These are phyloP conservation scores for Cinnamomum chago DNA, from an alignment of 164 flowering plant genomes.

Conservation along the genomic window DNA sequence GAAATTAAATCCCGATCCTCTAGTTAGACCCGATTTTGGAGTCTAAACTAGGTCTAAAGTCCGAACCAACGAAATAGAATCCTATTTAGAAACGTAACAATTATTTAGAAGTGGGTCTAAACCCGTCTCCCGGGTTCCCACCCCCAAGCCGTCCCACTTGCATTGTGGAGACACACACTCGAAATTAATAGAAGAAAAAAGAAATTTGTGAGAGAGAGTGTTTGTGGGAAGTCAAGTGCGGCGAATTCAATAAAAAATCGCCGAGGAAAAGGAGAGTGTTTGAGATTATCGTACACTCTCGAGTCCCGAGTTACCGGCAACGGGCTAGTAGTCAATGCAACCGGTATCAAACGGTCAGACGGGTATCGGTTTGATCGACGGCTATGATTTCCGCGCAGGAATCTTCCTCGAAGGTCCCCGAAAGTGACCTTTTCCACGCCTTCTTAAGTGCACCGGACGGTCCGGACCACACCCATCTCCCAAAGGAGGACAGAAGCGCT, in stretches of 20 bases:
- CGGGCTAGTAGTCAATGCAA: neutral
- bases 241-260: neutral
- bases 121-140: too few species aligned
- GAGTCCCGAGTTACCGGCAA: neutral
- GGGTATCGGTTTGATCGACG: neutral
- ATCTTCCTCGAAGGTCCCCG: neutral
- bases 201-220: too few species aligned
- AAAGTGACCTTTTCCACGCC: neutral
- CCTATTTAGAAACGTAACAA: too few species aligned
- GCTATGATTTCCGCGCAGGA: neutral
- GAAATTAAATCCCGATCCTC: accelerated
- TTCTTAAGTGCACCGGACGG: neutral
- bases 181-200: too few species aligned
- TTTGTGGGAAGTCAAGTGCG: too few species aligned
- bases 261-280: neutral
- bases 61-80: too few species aligned
- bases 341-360: neutral
- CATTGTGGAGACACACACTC: too few species aligned
- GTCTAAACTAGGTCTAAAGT: too few species aligned
- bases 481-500: neutral
- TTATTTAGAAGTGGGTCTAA: too few species aligned
- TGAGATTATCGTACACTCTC: neutral
- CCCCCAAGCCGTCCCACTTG: too few species aligned
- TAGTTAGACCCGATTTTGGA: too few species aligned
- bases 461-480: neutral